Percentiles rank a stretch among this genome's conserved stretches.
phyloP scores from a whole-genome alignment of 1,139 yeast species.

The Wickerhamomyces sp. region DNA sequence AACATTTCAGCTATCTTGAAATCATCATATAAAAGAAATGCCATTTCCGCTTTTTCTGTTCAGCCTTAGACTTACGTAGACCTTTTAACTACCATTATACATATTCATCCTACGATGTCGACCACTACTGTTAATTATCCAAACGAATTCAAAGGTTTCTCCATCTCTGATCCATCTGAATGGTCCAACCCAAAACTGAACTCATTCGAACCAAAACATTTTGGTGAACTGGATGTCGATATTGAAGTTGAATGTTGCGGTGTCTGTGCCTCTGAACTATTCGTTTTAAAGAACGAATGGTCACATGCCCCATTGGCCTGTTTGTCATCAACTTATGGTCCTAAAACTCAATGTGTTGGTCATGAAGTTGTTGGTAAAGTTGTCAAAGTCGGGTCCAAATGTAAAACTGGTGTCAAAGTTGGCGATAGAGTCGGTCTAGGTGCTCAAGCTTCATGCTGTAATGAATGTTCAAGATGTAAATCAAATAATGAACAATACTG shows the following conservation, averaged over 20 bases:
- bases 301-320: constrained; percentile 30
- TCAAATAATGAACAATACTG: constrained; percentile 45
- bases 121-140: constrained; percentile 33
- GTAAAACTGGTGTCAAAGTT: constrained; percentile 30
- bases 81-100: neutral
- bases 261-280: constrained; percentile 52
- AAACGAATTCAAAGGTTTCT: constrained; percentile 41
- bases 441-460: constrained; percentile 43
- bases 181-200: constrained; percentile 40
- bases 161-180: constrained; percentile 35
- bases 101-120: constrained; percentile 6
- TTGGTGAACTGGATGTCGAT: constrained; percentile 31
- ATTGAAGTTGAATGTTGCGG: constrained; percentile 44
- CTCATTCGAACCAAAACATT: constrained; percentile 28
- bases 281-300: constrained; percentile 36
- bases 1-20: no score
- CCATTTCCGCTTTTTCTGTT: no score
- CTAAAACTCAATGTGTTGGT: constrained; percentile 38
- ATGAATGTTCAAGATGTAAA: constrained; percentile 40
- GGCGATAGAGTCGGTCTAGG: constrained; percentile 51
- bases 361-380: constrained; percentile 47
- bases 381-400: constrained; percentile 37
- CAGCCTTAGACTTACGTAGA: no score
- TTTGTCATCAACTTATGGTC: constrained; percentile 23
- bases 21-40: no score